phyloP scores from a whole-genome alignment of 148 eudicot species.

The Spergularia bocconei region DNA sequence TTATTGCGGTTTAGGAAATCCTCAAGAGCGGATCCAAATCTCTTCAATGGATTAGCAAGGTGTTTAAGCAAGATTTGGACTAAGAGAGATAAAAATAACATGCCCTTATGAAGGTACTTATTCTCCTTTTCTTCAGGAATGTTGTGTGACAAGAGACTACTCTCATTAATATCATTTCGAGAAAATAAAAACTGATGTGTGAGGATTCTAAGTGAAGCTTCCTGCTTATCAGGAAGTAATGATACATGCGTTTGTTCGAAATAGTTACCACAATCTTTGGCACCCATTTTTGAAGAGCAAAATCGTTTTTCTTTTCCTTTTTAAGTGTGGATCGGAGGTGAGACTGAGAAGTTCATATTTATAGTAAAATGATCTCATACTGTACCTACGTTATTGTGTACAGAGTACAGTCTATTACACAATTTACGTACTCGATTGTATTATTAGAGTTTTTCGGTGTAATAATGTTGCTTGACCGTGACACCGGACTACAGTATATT shows the following conservation, averaged over 20 bases:
- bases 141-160: slow-evolving; percentile 10
- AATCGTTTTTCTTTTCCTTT: too few relatives aligned
- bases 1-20: slow-evolving; percentile 3
- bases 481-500: too few relatives aligned
- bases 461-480: too few relatives aligned
- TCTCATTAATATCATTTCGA: slow-evolving; percentile 3
- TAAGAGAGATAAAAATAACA: slow-evolving; percentile 7
- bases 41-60: slow-evolving; percentile 23
- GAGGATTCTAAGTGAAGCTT: neutral
- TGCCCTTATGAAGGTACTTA: slow-evolving; percentile 7
- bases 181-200: slow-evolving; percentile 2
- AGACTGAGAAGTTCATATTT: too few relatives aligned
- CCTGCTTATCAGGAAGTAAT: slow-evolving; percentile 4
- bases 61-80: slow-evolving; percentile 6
- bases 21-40: slow-evolving; percentile 13
- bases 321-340: too few relatives aligned
- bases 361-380: too few relatives aligned
- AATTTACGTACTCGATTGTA: too few relatives aligned
- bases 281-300: too few relatives aligned
- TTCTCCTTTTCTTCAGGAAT: slow-evolving; percentile 17
- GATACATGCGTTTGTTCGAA: slow-evolving; percentile 7
- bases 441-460: too few relatives aligned
- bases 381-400: too few relatives aligned
- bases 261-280: neutral
- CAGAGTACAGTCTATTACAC: too few relatives aligned